Evolutionary conservation across 805 yeast species (phyloP).

Genomic region (Metschnikowia vanudenii): DNA sequence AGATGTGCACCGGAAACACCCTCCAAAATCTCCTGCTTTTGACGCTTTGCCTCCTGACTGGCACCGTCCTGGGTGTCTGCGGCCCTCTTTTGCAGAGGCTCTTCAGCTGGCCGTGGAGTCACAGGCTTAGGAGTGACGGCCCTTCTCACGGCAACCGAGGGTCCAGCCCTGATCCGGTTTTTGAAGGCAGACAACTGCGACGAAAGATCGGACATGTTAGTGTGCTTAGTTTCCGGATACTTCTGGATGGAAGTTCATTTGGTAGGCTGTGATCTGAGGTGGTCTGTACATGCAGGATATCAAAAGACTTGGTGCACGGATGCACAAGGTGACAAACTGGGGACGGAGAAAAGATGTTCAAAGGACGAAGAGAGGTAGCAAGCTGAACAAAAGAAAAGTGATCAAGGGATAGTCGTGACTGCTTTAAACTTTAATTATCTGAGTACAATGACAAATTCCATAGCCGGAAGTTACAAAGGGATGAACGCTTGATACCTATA

Average conservation of each 20-base stretch:
- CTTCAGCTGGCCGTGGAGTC: constrained; percentile 11
- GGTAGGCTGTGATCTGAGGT: background rate
- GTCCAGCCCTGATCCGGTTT: constrained; percentile 44
- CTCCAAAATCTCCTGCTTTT: constrained; percentile 24
- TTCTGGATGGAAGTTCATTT: background rate
- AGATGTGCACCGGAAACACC: constrained; percentile 57
- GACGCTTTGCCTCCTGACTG: constrained; percentile 37
- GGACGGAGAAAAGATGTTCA: too few relatives aligned
- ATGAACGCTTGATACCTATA: too few relatives aligned
- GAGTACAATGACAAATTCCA: too few relatives aligned
- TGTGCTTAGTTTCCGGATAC: constrained; percentile 15
- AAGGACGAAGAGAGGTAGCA: too few relatives aligned
- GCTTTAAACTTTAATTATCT: too few relatives aligned
- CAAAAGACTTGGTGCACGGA: background rate
- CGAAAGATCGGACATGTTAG: constrained; percentile 35
- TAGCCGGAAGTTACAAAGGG: too few relatives aligned
- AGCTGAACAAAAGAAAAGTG: too few relatives aligned
- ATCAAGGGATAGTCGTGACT: too few relatives aligned
- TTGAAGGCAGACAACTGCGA: constrained; percentile 47
- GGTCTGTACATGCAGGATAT: background rate
- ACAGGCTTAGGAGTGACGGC: constrained; percentile 26
- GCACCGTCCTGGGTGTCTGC: constrained; percentile 17
- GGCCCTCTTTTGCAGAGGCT: constrained; percentile 13
- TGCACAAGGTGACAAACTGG: too few relatives aligned
- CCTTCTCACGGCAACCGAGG: constrained; percentile 34